Evolutionary conservation across 2,329 filamentous ascomycete genomes (phyloP).

Genomic region (Colletotrichum lini): DNA sequence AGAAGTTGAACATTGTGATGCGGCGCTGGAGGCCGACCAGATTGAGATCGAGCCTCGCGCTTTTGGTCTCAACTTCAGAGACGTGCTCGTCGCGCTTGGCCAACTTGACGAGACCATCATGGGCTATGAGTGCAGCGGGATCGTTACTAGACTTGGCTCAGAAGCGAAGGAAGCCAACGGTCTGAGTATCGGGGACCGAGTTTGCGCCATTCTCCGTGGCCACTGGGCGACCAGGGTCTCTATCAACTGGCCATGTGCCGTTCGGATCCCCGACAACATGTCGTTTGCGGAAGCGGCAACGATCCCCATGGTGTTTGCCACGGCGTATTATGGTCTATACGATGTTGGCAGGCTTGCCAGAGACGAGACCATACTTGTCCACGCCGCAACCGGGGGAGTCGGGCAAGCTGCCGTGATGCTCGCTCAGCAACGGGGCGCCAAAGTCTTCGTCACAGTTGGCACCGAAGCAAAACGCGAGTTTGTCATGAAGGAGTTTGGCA

Average conservation of each 20-base stretch:
- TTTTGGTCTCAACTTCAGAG: conserved; percentile 48
- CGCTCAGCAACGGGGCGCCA: conserved; percentile 48
- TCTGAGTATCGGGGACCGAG: conserved; percentile 37
- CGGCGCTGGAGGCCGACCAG: conserved; percentile 27
- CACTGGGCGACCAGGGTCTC: conserved; percentile 25
- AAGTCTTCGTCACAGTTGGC: conserved; percentile 51
- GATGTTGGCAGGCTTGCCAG: conserved; percentile 48
- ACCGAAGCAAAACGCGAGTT: conserved; percentile 48
- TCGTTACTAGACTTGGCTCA: conserved; percentile 50
- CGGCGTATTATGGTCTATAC: conserved; percentile 51
- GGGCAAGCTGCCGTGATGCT: conserved; percentile 55
- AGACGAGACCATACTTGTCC: conserved; percentile 54
- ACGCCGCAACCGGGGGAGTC: conserved; percentile 54
- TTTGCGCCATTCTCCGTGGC: conserved; percentile 30
- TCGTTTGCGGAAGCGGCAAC: conserved; percentile 54
- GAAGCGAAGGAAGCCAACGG: conserved; percentile 40
- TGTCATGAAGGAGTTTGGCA: conserved; percentile 45
- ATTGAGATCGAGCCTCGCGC: conserved; percentile 49
- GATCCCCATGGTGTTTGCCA: conserved; percentile 53
- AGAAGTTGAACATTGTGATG: conserved; percentile 31
- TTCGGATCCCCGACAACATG: conserved; percentile 54
- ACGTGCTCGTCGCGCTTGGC: conserved; percentile 46
- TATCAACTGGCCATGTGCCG: conserved; percentile 29
- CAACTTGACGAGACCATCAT: conserved; percentile 45
- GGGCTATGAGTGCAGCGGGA: conserved; percentile 52